Percentiles rank a stretch among this genome's conserved stretches.
Evolutionary conservation across 2,329 filamentous ascomycete species (phyloP).

Genomic region (Calonectria pauciramosa): DNA sequence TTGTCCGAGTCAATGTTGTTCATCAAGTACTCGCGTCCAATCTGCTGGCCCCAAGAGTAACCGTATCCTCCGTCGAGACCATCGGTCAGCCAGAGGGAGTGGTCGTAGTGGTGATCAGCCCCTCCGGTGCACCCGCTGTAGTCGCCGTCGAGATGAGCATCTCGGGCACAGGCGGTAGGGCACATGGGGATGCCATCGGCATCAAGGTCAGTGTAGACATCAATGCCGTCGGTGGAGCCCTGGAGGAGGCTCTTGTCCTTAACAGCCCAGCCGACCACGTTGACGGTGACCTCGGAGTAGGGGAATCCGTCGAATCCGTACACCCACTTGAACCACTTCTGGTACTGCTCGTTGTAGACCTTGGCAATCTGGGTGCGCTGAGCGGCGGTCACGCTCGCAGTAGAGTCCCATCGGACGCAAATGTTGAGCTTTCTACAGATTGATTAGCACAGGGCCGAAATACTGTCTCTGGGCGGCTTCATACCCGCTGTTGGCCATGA

Average conservation of each 20-base stretch:
- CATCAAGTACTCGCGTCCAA: slow-evolving; percentile 60
- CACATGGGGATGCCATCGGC: slow-evolving; percentile 57
- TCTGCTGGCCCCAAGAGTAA: slow-evolving; percentile 61
- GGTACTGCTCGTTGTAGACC: slow-evolving; percentile 51
- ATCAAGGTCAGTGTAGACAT: slow-evolving; percentile 58
- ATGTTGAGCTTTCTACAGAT: slow-evolving; percentile 35
- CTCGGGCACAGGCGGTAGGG: slow-evolving; percentile 52
- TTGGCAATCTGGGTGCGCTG: slow-evolving; percentile 54
- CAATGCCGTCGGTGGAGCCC: slow-evolving; percentile 51
- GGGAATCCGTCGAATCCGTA: slow-evolving; percentile 60
- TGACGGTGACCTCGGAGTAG: slow-evolving; percentile 53
- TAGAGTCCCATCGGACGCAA: slow-evolving; percentile 60
- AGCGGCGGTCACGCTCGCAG: slow-evolving; percentile 50
- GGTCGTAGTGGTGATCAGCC: slow-evolving; percentile 56
- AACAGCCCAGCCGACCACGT: slow-evolving; percentile 60
- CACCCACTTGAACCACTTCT: slow-evolving; percentile 58
- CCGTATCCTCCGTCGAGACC: slow-evolving; percentile 59
- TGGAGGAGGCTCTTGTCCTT: slow-evolving; percentile 52
- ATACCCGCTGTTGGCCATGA: slow-evolving; percentile 50
- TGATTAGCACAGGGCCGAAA: not conserved
- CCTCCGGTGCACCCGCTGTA: slow-evolving; percentile 53
- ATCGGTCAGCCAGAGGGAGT: slow-evolving; percentile 61
- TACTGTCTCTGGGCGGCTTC: accelerated
- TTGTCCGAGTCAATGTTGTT: slow-evolving; percentile 52
- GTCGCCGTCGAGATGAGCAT: slow-evolving; percentile 59